Conservation (phyloP, 257 asterid genomes). For the Nicotiana paniculata region DNA sequence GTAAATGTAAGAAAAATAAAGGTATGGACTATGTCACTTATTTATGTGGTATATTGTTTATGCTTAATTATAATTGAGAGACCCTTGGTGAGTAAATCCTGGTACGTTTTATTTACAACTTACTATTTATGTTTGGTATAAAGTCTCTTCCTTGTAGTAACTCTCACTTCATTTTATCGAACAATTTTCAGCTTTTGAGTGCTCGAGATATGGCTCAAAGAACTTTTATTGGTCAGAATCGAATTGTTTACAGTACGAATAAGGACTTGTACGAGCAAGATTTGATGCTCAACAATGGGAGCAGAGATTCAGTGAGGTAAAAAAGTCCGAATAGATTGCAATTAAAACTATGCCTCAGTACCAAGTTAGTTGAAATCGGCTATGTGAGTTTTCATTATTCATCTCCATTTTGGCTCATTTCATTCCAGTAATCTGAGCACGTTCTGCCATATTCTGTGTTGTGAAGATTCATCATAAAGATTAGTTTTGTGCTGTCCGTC, state of each 20-base stretch:
- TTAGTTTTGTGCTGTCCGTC: background rate
- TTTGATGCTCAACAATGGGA: slow-evolving; percentile 66
- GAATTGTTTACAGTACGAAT: slow-evolving; percentile 75
- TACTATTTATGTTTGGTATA: background rate
- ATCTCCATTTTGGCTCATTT: background rate
- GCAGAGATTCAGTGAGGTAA: slow-evolving; percentile 55
- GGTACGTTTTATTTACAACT: too few species aligned
- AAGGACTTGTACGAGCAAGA: slow-evolving; percentile 68
- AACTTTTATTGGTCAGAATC: slow-evolving; percentile 70
- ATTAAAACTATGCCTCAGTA: background rate
- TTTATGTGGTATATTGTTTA: too few species aligned
- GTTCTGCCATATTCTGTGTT: too few species aligned
- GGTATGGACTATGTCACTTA: too few species aligned
- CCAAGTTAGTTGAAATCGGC: background rate
- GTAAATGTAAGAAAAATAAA: too few species aligned
- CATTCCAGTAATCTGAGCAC: background rate
- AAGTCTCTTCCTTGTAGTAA: background rate
- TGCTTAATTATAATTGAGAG: background rate
- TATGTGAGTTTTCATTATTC: background rate
- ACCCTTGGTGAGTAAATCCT: background rate
- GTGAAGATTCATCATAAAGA: background rate
- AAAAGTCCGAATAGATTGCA: slow-evolving; percentile 38
- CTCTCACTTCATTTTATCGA: background rate
- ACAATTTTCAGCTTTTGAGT: slow-evolving; percentile 53
- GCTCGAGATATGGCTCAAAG: slow-evolving; percentile 90